These are phyloP conservation scores for Diaporthe caulivora DNA, from an alignment of 2,329 filamentous ascomycete species.

Conservation along the genomic window DNA sequence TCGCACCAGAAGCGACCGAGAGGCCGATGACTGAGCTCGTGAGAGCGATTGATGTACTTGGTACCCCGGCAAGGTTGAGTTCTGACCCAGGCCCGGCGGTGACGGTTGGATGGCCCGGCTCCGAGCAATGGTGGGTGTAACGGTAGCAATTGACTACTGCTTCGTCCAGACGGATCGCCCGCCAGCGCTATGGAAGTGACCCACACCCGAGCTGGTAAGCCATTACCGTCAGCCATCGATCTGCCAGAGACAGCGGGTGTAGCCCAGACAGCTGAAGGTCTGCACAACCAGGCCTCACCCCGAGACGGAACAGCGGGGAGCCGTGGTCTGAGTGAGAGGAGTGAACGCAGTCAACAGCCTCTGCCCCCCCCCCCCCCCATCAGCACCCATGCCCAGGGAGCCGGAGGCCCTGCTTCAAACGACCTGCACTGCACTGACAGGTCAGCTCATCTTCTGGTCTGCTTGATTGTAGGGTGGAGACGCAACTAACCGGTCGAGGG, in stretches of 20 bases:
- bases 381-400: not conserved
- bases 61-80: not conserved
- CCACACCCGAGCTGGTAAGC: constrained; percentile 3
- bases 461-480: constrained; percentile 16
- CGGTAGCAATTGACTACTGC: constrained; percentile 29
- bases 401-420: not conserved
- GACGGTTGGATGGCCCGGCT: constrained; percentile 32
- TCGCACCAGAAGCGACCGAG: constrained; percentile 24
- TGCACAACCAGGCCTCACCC: constrained; percentile 3
- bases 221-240: not conserved
- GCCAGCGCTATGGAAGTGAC: not conserved
- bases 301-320: not conserved
- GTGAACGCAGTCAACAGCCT: not conserved
- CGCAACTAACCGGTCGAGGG: constrained; percentile 31
- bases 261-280: constrained; percentile 16
- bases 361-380: not conserved
- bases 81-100: constrained; percentile 14
- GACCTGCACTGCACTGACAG: not conserved
- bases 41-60: not conserved
- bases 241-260: constrained; percentile 20
- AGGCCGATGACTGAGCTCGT: not conserved
- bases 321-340: not conserved
- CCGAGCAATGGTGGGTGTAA: constrained; percentile 30
- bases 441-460: not conserved
- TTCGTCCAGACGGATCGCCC: constrained; percentile 21